Conservation (phyloP, 352 stramenopile genomes). For the Phytophthora brassicae region DNA sequence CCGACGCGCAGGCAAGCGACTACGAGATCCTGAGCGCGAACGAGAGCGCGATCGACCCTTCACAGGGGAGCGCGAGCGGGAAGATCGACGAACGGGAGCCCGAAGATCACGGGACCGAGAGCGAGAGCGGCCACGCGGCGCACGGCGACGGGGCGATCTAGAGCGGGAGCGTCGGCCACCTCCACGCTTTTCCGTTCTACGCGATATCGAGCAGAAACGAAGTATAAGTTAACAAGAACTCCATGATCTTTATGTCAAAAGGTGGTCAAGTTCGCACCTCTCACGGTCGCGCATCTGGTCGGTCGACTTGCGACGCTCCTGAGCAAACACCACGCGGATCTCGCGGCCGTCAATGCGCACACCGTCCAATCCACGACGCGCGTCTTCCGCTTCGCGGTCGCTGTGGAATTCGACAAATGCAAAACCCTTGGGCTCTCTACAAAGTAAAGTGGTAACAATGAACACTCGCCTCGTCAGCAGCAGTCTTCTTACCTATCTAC, state of each 20-base stretch:
- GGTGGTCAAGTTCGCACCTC: constrained; percentile 27
- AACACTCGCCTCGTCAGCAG: constrained; percentile 2
- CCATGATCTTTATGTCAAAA: too few relatives aligned
- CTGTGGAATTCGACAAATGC: constrained; percentile 95
- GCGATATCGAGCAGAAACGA: constrained; percentile 1
- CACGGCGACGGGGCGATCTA: constrained; percentile 35
- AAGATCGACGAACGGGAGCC: constrained; percentile 42
- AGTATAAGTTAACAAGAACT: neutral
- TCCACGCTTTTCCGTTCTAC: constrained; percentile 38
- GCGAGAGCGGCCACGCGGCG: constrained; percentile 38
- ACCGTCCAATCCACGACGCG: constrained; percentile 90
- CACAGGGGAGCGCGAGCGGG: constrained; percentile 51
- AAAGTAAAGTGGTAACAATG: constrained; percentile 6
- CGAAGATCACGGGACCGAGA: constrained; percentile 58
- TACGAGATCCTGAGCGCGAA: constrained; percentile 41
- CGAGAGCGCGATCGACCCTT: constrained; percentile 46
- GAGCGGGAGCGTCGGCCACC: constrained; percentile 36
- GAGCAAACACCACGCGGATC: constrained; percentile 95
- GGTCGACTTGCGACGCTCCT: constrained; percentile 95
- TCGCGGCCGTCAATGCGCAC: constrained; percentile 91
- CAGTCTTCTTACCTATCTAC: neutral
- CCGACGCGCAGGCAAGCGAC: constrained; percentile 23
- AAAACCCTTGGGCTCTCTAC: constrained; percentile 92
- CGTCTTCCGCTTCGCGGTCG: constrained; percentile 90
- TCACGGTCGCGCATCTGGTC: constrained; percentile 94